phyloP scores from a whole-genome alignment of 352 stramenopile genomes.

The Labyrinthula sp. region DNA sequence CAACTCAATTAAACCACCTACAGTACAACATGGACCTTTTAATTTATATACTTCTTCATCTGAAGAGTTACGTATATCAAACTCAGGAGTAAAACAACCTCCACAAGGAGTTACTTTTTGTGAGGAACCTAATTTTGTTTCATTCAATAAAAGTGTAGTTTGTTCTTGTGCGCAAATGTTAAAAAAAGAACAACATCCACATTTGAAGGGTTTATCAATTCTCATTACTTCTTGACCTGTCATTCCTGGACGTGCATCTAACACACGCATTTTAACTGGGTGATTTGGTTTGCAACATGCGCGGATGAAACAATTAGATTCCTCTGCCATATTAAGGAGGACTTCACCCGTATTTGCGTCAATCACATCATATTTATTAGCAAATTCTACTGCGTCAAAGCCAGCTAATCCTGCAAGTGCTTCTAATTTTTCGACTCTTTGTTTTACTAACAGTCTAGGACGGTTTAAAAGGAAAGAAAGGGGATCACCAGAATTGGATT shows the following conservation, averaged over 20 bases:
- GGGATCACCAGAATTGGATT: no score
- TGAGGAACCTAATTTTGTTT: no score
- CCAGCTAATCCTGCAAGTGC: conserved; percentile 6
- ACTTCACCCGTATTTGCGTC: conserved; percentile 16
- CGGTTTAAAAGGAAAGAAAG: conserved; percentile 1
- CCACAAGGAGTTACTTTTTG: conserved; percentile 13
- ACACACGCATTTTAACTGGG: conserved; percentile 6
- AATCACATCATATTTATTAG: conserved; percentile 16
- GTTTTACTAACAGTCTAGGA: conserved; percentile 5
- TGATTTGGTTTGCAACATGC: conserved; percentile 16
- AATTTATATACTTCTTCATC: conserved; percentile 1
- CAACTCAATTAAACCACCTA: conserved; percentile 19
- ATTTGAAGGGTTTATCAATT: conserved; percentile 22
- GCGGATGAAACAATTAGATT: conserved; percentile 1
- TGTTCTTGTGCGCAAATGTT: conserved; percentile 25
- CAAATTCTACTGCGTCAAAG: conserved; percentile 4
- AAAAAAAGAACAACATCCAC: conserved; percentile 7
- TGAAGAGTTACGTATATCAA: conserved; percentile 9
- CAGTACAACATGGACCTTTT: conserved; percentile 7
- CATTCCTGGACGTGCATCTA: conserved; percentile 9
- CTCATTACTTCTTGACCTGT: conserved; percentile 4
- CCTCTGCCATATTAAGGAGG: conserved; percentile 10
- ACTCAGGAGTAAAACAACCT: conserved; percentile 8
- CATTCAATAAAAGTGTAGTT: no score
- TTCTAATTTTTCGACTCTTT: conserved; percentile 10